Conservation (phyloP, 495 filamentous ascomycete genomes). For the Talaromyces stipitatus region DNA sequence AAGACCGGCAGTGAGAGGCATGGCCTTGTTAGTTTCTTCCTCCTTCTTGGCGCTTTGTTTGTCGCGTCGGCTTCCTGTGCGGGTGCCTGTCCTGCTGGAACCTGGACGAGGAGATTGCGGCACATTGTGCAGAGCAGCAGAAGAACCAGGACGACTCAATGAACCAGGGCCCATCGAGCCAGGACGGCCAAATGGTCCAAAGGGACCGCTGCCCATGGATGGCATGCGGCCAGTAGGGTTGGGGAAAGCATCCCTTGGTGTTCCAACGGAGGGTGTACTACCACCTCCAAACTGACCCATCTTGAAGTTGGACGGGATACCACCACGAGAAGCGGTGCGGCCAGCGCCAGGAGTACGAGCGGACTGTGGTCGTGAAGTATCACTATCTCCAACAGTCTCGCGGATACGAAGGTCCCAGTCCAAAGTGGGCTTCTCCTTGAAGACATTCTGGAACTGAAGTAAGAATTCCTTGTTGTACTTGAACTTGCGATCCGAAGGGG, state of each 20-base stretch:
- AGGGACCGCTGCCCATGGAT: conserved; percentile 42
- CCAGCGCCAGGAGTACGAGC: conserved; percentile 56
- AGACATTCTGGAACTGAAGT: conserved; percentile 91
- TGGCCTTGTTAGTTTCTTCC: conserved; percentile 62
- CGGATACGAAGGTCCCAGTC: conserved; percentile 84
- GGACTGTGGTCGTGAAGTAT: conserved; percentile 62
- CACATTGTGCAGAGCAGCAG: conserved; percentile 38
- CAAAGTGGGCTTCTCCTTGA: conserved; percentile 87
- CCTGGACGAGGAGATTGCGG: conserved; percentile 47
- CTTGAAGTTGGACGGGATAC: conserved; percentile 33
- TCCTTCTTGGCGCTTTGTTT: conserved; percentile 52
- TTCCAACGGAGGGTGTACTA: conserved; percentile 37
- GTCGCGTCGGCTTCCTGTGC: conserved; percentile 53
- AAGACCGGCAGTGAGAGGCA: conserved; percentile 78
- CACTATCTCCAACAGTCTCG: conserved; percentile 75
- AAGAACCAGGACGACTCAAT: conserved; percentile 48
- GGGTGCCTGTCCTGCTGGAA: conserved; percentile 42
- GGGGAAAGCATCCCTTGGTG: conserved; percentile 57
- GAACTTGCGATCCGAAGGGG: conserved; percentile 71
- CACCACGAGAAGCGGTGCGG: conserved; percentile 38
- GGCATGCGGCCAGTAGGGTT: conserved; percentile 22
- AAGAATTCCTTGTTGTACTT: conserved; percentile 94
- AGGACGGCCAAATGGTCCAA: conserved; percentile 47
- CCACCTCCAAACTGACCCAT: conserved; percentile 61
- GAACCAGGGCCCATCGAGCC: conserved; percentile 45